phyloP scores from a whole-genome alignment of 768 basidiomycete species.

The Boletales sp. region DNA sequence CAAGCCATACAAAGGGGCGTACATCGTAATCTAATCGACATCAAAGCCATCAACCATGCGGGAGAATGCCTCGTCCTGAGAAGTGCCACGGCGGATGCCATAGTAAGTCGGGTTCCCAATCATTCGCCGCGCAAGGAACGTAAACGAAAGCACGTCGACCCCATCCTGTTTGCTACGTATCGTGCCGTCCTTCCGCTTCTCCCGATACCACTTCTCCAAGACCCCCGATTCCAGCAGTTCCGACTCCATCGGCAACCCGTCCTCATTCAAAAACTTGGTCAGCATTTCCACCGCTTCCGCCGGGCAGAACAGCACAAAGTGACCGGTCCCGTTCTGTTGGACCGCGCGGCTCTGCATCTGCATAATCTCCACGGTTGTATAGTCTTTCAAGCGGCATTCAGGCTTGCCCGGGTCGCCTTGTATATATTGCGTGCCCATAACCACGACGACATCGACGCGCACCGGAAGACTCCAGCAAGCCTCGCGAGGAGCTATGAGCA shows the following conservation, averaged over 20 bases:
- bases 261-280: conserved; percentile 70
- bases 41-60: conserved; percentile 59
- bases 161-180: conserved; percentile 59
- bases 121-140: conserved; percentile 71
- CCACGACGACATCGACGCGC: conserved; percentile 74
- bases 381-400: conserved; percentile 75
- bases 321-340: conserved; percentile 53
- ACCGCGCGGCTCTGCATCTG: conserved; percentile 91
- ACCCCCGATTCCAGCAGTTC: conserved; percentile 50
- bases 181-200: conserved; percentile 34
- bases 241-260: conserved; percentile 91
- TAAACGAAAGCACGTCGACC: conserved; percentile 76
- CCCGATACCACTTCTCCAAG: conserved; percentile 46
- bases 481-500: conserved; percentile 80
- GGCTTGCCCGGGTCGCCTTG: conserved; percentile 42
- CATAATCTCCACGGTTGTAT: conserved; percentile 75
- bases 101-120: conserved; percentile 85
- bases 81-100: conserved; percentile 41
- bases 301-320: conserved; percentile 88
- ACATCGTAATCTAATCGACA: background rate
- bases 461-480: conserved; percentile 89
- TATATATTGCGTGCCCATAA: conserved; percentile 90
- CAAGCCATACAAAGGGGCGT: too few species aligned
- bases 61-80: conserved; percentile 58
- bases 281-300: conserved; percentile 80